Percentiles rank a stretch among this genome's conserved stretches.
phyloP scores from a whole-genome alignment of 129 eudicot genomes.

The Heracleum sosnowskyi region DNA sequence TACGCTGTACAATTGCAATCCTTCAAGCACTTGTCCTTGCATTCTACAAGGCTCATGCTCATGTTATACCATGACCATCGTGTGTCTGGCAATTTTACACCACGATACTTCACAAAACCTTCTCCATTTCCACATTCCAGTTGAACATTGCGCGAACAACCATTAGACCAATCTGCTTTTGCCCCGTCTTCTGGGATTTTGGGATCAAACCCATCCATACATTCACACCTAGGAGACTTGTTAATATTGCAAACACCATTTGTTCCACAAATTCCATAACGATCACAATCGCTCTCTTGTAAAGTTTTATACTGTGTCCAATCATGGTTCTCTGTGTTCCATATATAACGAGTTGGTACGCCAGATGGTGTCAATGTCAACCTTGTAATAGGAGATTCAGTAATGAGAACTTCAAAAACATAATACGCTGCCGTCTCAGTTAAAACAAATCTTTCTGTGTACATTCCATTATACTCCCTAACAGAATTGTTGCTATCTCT shows the following conservation, averaged over 20 bases:
- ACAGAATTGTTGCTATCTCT: no score
- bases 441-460: no score
- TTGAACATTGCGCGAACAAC: conserved; percentile 4
- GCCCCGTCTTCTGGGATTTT: conserved; percentile 3
- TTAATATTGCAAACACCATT: conserved; percentile 5
- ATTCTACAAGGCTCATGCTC: conserved; percentile 6
- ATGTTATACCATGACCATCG: background rate
- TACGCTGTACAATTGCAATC: conserved; percentile 17
- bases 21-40: conserved; percentile 9
- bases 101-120: background rate
- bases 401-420: background rate
- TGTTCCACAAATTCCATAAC: conserved; percentile 10
- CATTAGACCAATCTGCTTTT: conserved; percentile 16
- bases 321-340: background rate
- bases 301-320: background rate
- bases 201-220: conserved; percentile 11
- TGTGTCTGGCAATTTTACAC: conserved; percentile 17
- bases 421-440: background rate
- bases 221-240: background rate
- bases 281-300: background rate
- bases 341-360: background rate
- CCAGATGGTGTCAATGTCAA: background rate
- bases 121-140: conserved; percentile 12
- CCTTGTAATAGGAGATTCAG: background rate
- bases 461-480: no score